Conservation (phyloP, 176 grass and related monocot species). For the Oryza coarctata region DNA sequence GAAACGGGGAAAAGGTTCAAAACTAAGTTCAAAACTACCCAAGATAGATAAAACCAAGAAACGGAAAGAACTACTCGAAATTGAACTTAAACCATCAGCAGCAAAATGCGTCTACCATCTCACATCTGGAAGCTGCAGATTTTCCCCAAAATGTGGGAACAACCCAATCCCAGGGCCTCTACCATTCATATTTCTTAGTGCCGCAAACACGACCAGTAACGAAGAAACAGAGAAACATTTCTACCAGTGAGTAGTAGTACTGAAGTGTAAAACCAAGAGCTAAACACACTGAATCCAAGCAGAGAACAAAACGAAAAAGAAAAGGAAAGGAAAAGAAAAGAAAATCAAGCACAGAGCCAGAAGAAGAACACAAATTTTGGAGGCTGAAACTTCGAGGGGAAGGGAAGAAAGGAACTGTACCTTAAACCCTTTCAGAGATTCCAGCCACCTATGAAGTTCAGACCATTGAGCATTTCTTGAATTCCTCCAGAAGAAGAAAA, state of each 20-base stretch:
- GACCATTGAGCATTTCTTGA: constrained; percentile 37
- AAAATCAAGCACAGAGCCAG: background rate
- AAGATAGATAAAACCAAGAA: constrained; percentile 21
- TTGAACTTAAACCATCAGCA: background rate
- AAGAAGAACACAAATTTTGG: background rate
- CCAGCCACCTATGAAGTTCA: background rate
- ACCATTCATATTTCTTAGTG: background rate
- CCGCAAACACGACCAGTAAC: background rate
- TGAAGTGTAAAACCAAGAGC: background rate
- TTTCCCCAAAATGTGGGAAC: background rate
- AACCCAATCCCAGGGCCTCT: background rate
- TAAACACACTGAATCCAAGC: background rate
- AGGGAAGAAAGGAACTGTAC: background rate
- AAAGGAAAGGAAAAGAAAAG: background rate
- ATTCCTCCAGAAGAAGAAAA: background rate
- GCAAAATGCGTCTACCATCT: background rate
- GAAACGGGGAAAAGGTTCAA: background rate
- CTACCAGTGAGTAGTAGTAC: background rate
- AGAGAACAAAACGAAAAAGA: background rate
- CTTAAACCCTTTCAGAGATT: constrained; percentile 31
- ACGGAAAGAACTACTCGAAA: background rate
- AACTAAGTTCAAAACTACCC: background rate
- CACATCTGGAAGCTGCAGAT: constrained; percentile 19
- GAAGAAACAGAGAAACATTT: background rate
- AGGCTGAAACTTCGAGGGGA: background rate